Evolutionary conservation across 352 stramenopile genomes (phyloP).

Genomic region (Pythium dissotocum): DNA sequence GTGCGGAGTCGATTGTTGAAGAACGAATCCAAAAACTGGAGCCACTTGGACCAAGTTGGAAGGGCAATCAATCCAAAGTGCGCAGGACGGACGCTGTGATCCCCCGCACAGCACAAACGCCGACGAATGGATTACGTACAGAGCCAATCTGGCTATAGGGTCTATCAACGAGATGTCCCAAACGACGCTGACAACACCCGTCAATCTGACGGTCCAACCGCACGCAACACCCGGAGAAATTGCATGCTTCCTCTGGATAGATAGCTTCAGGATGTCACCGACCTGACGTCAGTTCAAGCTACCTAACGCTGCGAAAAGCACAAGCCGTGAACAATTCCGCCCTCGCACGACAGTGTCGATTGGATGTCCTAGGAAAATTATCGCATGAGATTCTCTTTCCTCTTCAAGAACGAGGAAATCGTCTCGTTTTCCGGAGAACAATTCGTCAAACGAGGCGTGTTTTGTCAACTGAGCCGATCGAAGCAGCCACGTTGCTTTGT

Average conservation of each 20-base stretch:
- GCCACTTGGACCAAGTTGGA: background rate
- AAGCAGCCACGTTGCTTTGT: conserved; percentile 1
- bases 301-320: background rate
- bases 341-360: conserved; percentile 2
- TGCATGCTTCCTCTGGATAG: background rate
- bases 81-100: background rate
- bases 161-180: conserved; percentile 3
- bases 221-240: background rate
- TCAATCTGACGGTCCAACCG: background rate
- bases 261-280: background rate
- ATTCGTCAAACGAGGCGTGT: conserved; percentile 2
- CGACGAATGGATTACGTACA: background rate
- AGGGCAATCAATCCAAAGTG: background rate
- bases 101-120: background rate
- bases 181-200: background rate
- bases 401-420: background rate
- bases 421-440: conserved; percentile 6
- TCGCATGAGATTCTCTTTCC: background rate
- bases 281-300: background rate
- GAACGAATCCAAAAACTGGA: conserved; percentile 9
- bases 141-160: background rate
- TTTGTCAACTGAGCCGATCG: conserved; percentile 9
- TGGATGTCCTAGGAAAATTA: background rate
- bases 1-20: conserved; percentile 1
- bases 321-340: background rate